Conservation (phyloP, 495 filamentous ascomycete genomes). For the Neurospora terricola region DNA sequence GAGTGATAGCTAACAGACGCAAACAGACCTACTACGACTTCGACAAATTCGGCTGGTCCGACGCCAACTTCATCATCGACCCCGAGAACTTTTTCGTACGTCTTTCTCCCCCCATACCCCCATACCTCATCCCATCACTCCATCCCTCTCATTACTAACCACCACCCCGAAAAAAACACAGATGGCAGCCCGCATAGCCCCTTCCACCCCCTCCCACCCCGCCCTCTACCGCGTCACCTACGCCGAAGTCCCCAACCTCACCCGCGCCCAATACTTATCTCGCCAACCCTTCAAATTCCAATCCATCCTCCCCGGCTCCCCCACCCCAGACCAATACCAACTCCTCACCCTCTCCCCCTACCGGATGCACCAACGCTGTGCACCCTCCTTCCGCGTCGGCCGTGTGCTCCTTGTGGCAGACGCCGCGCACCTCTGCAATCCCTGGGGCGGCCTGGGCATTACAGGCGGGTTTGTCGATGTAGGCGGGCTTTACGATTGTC, state of each 20-base stretch:
- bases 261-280: conserved; percentile 33
- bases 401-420: conserved; percentile 49
- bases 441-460: conserved; percentile 49
- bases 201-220: conserved; percentile 36
- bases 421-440: conserved; percentile 50
- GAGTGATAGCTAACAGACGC: neutral
- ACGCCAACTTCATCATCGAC: conserved; percentile 50
- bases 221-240: conserved; percentile 50
- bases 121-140: neutral
- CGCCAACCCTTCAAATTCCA: conserved; percentile 39
- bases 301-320: conserved; percentile 42
- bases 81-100: conserved; percentile 33
- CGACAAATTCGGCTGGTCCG: conserved; percentile 37
- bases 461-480: conserved; percentile 54
- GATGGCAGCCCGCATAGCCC: conserved; percentile 51
- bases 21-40: conserved; percentile 41
- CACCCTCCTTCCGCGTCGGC: conserved; percentile 44
- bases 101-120: neutral
- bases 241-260: conserved; percentile 36
- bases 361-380: conserved; percentile 48
- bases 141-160: neutral
- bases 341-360: conserved; percentile 41
- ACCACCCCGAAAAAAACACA: conserved; percentile 16
- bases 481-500: conserved; percentile 46
- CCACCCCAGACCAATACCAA: conserved; percentile 41